Evolutionary conservation across 106 monocot species (phyloP), one percentile per base, ranked within the genome.

Genomic region (Alisma plantagoaquatica): DNA sequence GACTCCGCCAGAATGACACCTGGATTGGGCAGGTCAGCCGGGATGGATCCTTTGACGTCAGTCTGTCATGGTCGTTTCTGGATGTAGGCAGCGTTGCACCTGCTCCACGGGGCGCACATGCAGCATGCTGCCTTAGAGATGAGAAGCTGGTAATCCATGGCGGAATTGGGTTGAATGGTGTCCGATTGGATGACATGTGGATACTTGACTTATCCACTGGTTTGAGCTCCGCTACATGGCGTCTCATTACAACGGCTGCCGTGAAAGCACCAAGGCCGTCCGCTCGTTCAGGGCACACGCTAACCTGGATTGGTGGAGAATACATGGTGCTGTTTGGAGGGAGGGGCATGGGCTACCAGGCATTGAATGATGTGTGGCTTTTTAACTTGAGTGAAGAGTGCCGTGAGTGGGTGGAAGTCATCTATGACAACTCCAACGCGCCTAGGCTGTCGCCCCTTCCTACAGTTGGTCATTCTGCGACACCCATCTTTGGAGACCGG

Each of bases 51-150:
- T 35, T 55, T 10, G 62, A 64, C 27, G 60, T 71, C 50, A 73
- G 43, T 30, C 61, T 96, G 2, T 64, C 62, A 18, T 96, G 94
- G 94, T 70, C 51, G 27, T 58, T 56, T 31, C 43, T 96, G 43
- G 81, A 96, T 43, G 73, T 81, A 10, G 84, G 73, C 9, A 20
- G 65, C 1, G 11, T 70, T 21, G 32, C 52, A 24, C 94, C 94
- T 38, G 66, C 78, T 15, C 67, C 94, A 61, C 88, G 88, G n/a
- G 94, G 94, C 22, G 94, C 94, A 16, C 88, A 96, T 49, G 80
- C 88, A 1, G 81, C 73, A 15, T 96, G 88, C 67, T 54, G 55
- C 26, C 52, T 65, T 14, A 62, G 73, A 21, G 75, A 83, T 28
- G 23, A 49, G 19, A 68, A 51, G 28, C 30, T 96, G 27, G 62